These are phyloP conservation scores for Xylaria sp. DNA, from an alignment of 2,329 filamentous ascomycete species.

Conservation along the genomic window DNA sequence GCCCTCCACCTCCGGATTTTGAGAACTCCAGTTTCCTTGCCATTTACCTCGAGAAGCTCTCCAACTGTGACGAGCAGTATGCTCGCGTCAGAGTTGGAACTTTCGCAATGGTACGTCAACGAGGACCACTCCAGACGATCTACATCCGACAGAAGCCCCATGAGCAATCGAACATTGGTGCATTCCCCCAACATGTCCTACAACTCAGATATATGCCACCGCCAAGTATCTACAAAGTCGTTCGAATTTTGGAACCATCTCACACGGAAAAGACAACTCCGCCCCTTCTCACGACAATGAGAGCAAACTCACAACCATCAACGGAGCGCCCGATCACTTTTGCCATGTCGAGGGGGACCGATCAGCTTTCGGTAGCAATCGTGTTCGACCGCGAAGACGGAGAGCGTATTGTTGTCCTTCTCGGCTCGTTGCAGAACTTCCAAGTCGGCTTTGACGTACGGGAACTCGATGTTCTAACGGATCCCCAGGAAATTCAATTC, in stretches of 20 bases:
- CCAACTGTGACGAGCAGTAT: constrained; percentile 41
- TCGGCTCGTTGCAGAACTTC: neutral
- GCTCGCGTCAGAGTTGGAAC: constrained; percentile 40
- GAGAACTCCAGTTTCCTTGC: constrained; percentile 45
- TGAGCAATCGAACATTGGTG: constrained; percentile 29
- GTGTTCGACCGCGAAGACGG: neutral
- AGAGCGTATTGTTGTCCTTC: neutral
- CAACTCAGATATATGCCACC: neutral
- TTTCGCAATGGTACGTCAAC: constrained; percentile 37
- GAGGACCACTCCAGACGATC: constrained; percentile 40
- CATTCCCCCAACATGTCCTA: constrained; percentile 32
- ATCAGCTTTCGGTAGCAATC: neutral
- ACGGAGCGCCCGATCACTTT: neutral
- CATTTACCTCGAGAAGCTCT: constrained; percentile 47
- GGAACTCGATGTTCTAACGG: neutral
- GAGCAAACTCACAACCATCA: neutral
- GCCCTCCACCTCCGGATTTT: constrained; percentile 47
- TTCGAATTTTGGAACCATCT: neutral
- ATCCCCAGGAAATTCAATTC: neutral
- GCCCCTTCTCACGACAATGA: neutral
- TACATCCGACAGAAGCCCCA: constrained; percentile 46
- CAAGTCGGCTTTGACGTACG: neutral
- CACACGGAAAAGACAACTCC: neutral
- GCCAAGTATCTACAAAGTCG: neutral
- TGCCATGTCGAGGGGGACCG: neutral